phyloP scores from a whole-genome alignment of 139 green algal species.

The Gonium pectorale region DNA sequence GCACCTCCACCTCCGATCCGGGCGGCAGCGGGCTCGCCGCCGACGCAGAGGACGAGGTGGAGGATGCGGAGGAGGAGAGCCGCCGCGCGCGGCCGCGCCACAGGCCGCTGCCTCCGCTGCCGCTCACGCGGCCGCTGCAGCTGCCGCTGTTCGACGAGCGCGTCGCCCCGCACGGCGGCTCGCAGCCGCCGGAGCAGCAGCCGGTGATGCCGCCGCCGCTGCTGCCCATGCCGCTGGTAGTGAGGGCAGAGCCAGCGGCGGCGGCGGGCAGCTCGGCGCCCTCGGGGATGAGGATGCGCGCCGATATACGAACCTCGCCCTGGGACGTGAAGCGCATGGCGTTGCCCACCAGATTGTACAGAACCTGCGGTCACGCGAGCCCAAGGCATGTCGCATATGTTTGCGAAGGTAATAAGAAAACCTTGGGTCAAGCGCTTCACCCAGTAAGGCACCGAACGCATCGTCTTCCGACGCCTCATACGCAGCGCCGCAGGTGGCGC shows the following conservation, averaged over 20 bases:
- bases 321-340: slow-evolving; percentile 55
- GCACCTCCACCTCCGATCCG: slow-evolving; percentile 26
- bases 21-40: background rate
- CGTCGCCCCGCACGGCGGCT: too few species aligned
- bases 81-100: slow-evolving; percentile 1
- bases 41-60: background rate
- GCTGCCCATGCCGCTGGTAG: background rate
- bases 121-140: background rate
- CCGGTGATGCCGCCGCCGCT: background rate
- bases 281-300: slow-evolving; percentile 1
- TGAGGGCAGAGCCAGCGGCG: background rate
- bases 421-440: too few species aligned
- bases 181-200: too few species aligned
- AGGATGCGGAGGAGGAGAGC: background rate
- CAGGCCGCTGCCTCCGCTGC: background rate
- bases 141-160: too few species aligned
- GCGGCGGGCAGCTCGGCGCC: background rate
- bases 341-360: slow-evolving; percentile 70
- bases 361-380: too few species aligned
- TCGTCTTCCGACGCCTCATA: too few species aligned
- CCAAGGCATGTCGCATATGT: too few species aligned
- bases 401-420: too few species aligned
- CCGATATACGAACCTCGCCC: slow-evolving; percentile 25
- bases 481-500: too few species aligned
- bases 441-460: too few species aligned